These are phyloP conservation scores for Solanum pimpinellifolium DNA, from an alignment of 257 asterid genomes.

Conservation along the genomic window DNA sequence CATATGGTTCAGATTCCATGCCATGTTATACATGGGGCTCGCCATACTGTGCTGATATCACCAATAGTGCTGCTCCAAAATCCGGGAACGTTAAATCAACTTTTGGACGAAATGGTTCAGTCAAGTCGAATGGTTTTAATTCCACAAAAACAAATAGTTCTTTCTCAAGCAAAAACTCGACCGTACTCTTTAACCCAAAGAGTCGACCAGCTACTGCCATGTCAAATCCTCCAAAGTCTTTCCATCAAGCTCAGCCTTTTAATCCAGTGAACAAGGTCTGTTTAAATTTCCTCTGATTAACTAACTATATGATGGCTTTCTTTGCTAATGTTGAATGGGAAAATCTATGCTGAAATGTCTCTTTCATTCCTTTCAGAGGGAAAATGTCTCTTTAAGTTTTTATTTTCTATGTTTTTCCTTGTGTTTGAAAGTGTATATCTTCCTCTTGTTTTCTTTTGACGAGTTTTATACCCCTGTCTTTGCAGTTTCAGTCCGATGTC, in stretches of 20 bases:
- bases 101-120: conserved; percentile 28
- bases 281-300: background rate
- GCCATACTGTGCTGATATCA: conserved; percentile 32
- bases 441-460: background rate
- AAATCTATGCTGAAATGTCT: background rate
- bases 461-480: background rate
- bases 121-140: conserved; percentile 27
- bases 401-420: background rate
- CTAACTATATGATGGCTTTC: background rate
- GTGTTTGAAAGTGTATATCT: background rate
- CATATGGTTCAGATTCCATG: conserved; percentile 48
- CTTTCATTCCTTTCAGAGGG: background rate
- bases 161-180: conserved; percentile 17
- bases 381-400: background rate
- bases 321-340: background rate
- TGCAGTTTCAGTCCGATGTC: conserved; percentile 50
- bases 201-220: conserved; percentile 19
- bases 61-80: conserved; percentile 19
- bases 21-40: conserved; percentile 39
- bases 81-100: conserved; percentile 23
- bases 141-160: conserved; percentile 16
- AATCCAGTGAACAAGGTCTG: conserved; percentile 49
- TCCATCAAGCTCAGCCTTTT: conserved; percentile 35
- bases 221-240: conserved; percentile 29
- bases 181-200: conserved; percentile 27